phyloP scores from a whole-genome alignment of 208 protist species.

The Blastocrithidia nonstop region DNA sequence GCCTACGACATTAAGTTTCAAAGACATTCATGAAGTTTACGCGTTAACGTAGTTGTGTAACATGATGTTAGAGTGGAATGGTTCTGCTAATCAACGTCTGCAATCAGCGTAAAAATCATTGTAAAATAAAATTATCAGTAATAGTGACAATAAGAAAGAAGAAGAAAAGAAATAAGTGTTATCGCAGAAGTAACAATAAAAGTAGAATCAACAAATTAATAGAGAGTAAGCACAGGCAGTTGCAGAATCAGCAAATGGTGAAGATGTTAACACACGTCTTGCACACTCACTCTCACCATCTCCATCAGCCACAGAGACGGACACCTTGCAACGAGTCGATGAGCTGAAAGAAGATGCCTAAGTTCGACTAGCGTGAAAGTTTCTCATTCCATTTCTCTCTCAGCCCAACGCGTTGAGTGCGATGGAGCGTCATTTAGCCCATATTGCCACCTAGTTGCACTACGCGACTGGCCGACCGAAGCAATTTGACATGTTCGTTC shows the following conservation, averaged over 20 bases:
- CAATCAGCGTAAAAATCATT: slow-evolving; percentile 14
- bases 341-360: slow-evolving; percentile 32
- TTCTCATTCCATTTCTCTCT: slow-evolving; percentile 21
- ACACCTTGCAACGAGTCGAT: too few species aligned
- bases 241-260: too few species aligned
- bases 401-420: slow-evolving; percentile 9
- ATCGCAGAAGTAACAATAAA: too few species aligned
- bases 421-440: slow-evolving; percentile 28
- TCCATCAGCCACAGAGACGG: too few species aligned
- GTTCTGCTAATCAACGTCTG: background rate
- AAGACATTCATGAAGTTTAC: too few species aligned
- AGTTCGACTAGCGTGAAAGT: slow-evolving; percentile 69
- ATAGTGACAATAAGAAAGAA: too few species aligned
- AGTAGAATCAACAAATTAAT: too few species aligned
- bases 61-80: background rate
- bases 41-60: background rate
- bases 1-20: too few species aligned
- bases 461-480: slow-evolving; percentile 70
- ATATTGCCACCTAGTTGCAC: slow-evolving; percentile 38
- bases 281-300: too few species aligned
- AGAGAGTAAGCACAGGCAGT: too few species aligned
- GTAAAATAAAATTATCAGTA: slow-evolving; percentile 1
- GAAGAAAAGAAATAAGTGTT: too few species aligned
- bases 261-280: too few species aligned
- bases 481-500: slow-evolving; percentile 82